A percentile compares a stretch with the other conserved stretches of the same genome.
These are phyloP conservation scores for Pulicaria dysenterica DNA, from an alignment of 129 eudicot species.

Conservation along the genomic window DNA sequence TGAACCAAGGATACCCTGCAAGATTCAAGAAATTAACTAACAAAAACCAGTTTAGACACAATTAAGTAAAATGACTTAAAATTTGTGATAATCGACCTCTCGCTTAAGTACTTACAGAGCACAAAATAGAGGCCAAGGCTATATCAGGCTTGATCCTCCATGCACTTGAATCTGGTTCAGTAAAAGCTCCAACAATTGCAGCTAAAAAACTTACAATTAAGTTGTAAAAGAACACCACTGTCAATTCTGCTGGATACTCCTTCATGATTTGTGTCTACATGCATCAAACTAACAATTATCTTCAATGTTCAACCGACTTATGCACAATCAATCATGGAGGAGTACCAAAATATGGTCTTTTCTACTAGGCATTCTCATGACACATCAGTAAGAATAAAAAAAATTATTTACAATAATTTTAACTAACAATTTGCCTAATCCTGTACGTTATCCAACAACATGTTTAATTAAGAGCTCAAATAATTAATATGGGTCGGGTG, in stretches of 20 bases:
- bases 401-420: no score
- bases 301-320: neutral
- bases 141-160: conserved; percentile 71
- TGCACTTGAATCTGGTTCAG: conserved; percentile 56
- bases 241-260: conserved; percentile 83
- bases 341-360: neutral
- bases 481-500: no score
- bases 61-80: neutral
- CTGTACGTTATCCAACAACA: no score
- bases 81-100: neutral
- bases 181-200: conserved; percentile 54
- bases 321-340: neutral
- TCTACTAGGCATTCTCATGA: no score
- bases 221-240: conserved; percentile 88
- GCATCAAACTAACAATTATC: neutral
- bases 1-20: conserved; percentile 66
- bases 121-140: conserved; percentile 73
- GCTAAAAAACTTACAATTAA: conserved; percentile 65
- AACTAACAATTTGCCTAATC: no score
- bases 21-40: neutral
- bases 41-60: conserved; percentile 13
- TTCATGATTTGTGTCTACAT: conserved; percentile 81
- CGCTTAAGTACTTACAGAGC: conserved; percentile 56
- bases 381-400: no score
- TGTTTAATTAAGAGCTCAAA: no score